Percentiles rank a stretch among this genome's conserved stretches.
These are phyloP conservation scores for Tetrahymena thermophila DNA, from an alignment of 73 alveolate species.

Conservation along the genomic window DNA sequence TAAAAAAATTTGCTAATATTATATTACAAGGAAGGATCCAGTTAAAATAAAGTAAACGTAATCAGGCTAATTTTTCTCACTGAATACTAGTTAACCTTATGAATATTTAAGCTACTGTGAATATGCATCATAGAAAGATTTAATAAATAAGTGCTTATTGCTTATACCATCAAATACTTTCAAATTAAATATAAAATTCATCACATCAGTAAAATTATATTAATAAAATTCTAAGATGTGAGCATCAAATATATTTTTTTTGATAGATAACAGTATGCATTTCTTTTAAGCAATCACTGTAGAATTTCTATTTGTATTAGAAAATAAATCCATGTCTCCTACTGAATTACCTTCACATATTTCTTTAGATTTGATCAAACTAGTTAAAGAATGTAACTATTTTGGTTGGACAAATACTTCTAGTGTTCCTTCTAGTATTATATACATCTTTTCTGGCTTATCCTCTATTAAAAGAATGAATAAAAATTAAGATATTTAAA, in stretches of 20 bases:
- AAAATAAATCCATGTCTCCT: neutral
- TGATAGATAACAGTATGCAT: neutral
- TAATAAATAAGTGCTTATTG: neutral
- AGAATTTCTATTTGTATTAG: neutral
- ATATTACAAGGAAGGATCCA: neutral
- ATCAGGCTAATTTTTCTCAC: neutral
- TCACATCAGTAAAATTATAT: neutral
- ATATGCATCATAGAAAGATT: neutral
- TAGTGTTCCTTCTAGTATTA: neutral
- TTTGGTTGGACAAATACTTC: neutral
- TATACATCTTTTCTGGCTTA: neutral
- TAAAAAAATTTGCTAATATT: no score
- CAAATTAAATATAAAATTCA: neutral
- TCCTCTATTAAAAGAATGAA: neutral
- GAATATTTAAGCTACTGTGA: neutral
- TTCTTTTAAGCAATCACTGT: neutral
- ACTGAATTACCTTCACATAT: neutral
- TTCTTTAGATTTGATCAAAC: neutral
- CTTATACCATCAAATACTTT: neutral
- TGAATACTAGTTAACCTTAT: neutral
- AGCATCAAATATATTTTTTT: neutral
- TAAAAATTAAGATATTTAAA: neutral
- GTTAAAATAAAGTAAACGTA: neutral
- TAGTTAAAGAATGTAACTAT: neutral
- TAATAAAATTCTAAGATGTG: neutral